Evolutionary conservation across 345 rosid genomes (phyloP), one percentile per base, ranked within the genome.

Genomic region (Euphorbia peplus): DNA sequence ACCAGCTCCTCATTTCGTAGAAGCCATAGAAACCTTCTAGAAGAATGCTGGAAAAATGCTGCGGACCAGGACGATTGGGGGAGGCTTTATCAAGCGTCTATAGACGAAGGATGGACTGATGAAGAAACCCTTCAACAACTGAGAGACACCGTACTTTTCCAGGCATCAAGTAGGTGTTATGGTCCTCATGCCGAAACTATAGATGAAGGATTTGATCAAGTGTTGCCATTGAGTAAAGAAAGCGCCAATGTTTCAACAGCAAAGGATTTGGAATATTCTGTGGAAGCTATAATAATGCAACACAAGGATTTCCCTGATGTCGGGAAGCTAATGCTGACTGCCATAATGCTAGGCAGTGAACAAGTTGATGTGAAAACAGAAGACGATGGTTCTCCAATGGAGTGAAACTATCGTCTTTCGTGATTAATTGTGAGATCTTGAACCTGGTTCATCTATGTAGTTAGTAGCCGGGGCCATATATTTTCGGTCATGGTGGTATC

Each of bases 11-110:
- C 90, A 5, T 95, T 90, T 67, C 83, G 88, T 9, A 81, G 83
- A 79, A 86, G 83, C 79, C 87, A 91, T 68, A 82, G 71, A 70
- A 82, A 68, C 76, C 96, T 91, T 37, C 73, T 95, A 74, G 92
- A 86, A 71, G 88, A 87, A 56, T 90, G 98, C 90, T 91, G 98
- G 97, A 91, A 83, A 80, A 88, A 87, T 8, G 93, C 93, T 0
- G 93, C 87, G 0, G 87, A 90, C 50, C 90, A 74, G 75, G 95
- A 91, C 13, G 88, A 87, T 50, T 95, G 99, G 98, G 87, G 85
- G 12, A 68, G 81, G 64, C 88, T 87, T 53, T 77, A 85, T 71
- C 80, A 85, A 81, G 88, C 95, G 24, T 84, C 82, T 2, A 50
- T 46, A 0, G 72, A 76, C 0, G 90, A 95, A 83, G 99, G 98